Conservation (phyloP, 1,139 yeast species). For the Debaryomyces singareniensis region DNA sequence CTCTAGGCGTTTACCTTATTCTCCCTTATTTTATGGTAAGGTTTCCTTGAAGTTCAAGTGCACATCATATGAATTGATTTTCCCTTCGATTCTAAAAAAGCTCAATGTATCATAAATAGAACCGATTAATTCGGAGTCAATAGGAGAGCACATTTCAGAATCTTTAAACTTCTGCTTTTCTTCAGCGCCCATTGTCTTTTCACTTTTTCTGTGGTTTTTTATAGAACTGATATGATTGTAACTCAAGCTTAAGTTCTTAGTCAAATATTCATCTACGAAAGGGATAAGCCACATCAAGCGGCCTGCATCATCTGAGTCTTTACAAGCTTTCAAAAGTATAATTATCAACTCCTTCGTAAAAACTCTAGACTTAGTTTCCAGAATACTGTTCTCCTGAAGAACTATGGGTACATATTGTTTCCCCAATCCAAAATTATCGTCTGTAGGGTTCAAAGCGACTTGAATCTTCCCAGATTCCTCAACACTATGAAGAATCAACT, state of each 20-base stretch:
- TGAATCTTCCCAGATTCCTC: constrained; percentile 8
- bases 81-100: constrained; percentile 21
- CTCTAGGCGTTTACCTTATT: too few relatives aligned
- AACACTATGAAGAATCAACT: constrained; percentile 25
- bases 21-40: too few relatives aligned
- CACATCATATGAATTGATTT: constrained; percentile 14
- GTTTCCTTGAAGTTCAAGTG: too few relatives aligned
- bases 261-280: constrained; percentile 26
- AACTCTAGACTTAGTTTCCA: constrained; percentile 12
- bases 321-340: constrained; percentile 20
- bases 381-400: constrained; percentile 8
- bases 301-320: constrained; percentile 27
- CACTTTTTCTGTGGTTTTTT: too few relatives aligned
- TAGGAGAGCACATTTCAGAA: constrained; percentile 3
- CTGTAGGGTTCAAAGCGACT: constrained; percentile 13
- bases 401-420: constrained; percentile 7
- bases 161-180: too few relatives aligned
- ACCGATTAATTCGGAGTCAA: constrained; percentile 9
- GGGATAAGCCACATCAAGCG: constrained; percentile 36
- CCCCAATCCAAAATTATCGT: constrained; percentile 2
- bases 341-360: constrained; percentile 21
- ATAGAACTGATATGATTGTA: constrained; percentile 7
- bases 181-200: background rate
- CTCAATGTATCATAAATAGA: constrained; percentile 13
- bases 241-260: constrained; percentile 7